phyloP scores from a whole-genome alignment of 148 eudicot genomes.

The Spergularia marina region DNA sequence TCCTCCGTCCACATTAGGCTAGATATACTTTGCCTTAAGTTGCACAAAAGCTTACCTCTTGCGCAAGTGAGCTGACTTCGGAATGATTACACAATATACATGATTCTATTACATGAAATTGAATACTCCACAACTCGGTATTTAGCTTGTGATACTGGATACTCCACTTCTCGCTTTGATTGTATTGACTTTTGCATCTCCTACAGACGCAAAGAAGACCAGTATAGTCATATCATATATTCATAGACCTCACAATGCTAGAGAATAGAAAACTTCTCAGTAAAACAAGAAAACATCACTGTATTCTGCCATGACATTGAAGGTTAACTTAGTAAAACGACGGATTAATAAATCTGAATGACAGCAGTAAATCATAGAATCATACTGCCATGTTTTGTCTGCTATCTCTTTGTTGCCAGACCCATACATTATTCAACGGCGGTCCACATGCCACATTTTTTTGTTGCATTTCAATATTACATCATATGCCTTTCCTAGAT shows the following conservation, averaged over 20 bases:
- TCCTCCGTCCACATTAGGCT: no score
- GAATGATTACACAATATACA: no score
- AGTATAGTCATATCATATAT: no score
- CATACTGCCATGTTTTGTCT: constrained; percentile 14
- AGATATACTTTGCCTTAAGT: no score
- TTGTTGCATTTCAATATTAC: not conserved
- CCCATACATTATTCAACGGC: constrained; percentile 7
- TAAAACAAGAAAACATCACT: not conserved
- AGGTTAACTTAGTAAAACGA: not conserved
- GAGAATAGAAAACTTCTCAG: not conserved
- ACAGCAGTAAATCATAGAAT: not conserved
- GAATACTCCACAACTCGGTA: no score
- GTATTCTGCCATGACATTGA: not conserved
- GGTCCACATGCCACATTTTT: constrained; percentile 19
- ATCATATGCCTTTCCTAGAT: constrained; percentile 12
- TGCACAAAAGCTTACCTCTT: no score
- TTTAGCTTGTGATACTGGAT: no score
- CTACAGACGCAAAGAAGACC: no score
- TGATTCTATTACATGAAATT: no score
- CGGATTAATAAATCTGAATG: not conserved
- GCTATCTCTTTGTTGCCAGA: not conserved
- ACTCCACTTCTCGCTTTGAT: no score
- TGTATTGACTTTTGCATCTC: no score
- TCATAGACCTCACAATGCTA: not conserved
- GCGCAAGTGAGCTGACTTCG: no score